A percentile compares a stretch with the other conserved stretches of the same genome.
These are phyloP conservation scores for Mortierella sp. DNA, from an alignment of 371 early-diverging fungal genomes.

Conservation along the genomic window DNA sequence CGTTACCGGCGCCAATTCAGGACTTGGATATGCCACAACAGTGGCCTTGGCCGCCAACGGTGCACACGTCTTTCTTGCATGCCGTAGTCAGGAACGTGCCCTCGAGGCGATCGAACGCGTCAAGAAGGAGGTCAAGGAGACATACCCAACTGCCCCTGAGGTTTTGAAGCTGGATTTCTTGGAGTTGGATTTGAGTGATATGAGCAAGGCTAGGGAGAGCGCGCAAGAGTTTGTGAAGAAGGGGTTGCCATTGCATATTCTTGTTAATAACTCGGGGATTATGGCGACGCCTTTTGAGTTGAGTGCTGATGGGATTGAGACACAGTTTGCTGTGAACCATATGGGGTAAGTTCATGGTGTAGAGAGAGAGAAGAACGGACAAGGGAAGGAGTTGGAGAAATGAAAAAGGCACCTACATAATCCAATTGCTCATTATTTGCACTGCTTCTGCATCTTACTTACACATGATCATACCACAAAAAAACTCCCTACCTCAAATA, in stretches of 20 bases:
- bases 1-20: constrained; percentile 80
- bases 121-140: constrained; percentile 21
- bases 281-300: constrained; percentile 74
- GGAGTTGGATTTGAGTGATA: constrained; percentile 69
- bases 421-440: too few species aligned
- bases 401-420: too few species aligned
- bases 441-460: neutral
- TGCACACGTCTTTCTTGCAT: constrained; percentile 71
- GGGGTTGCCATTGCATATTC: constrained; percentile 65
- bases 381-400: too few species aligned
- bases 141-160: constrained; percentile 40
- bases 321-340: constrained; percentile 85
- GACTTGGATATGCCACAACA: constrained; percentile 73
- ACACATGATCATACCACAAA: neutral
- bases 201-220: constrained; percentile 66
- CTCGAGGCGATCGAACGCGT: constrained; percentile 59
- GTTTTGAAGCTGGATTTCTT: constrained; percentile 64
- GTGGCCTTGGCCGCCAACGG: constrained; percentile 69
- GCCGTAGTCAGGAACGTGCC: constrained; percentile 65
- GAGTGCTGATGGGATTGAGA: constrained; percentile 82
- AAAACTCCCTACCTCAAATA: neutral
- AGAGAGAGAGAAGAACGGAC: neutral
- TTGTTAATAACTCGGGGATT: constrained; percentile 80
- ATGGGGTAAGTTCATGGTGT: constrained; percentile 60
- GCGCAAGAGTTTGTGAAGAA: constrained; percentile 61